These are phyloP conservation scores for Cajanus cajan DNA, from an alignment of 306 rosid species.

Conservation along the genomic window DNA sequence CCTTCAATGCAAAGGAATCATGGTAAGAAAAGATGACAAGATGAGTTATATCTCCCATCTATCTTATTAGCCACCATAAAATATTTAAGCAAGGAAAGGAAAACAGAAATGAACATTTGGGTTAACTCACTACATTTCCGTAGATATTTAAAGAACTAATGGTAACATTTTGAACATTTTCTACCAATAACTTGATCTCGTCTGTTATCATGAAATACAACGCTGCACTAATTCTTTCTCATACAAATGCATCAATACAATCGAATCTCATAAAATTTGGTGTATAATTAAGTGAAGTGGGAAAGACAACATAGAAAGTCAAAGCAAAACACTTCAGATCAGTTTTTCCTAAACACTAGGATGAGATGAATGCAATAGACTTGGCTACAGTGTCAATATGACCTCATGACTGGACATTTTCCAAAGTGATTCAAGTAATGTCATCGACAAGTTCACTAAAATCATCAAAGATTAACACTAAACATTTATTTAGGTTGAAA, in stretches of 20 bases:
- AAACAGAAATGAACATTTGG: neutral
- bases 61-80: slow-evolving; percentile 24
- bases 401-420: neutral
- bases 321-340: slow-evolving; percentile 14
- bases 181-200: neutral
- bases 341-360: neutral
- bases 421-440: neutral
- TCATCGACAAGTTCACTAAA: neutral
- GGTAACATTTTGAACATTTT: neutral
- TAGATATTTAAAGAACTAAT: neutral
- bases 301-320: neutral
- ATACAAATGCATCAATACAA: neutral
- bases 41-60: slow-evolving; percentile 30
- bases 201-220: slow-evolving; percentile 10
- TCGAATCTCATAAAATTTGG: neutral
- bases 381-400: neutral
- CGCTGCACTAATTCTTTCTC: slow-evolving; percentile 6
- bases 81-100: neutral
- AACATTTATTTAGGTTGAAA: neutral
- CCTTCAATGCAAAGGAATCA: slow-evolving; percentile 80
- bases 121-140: neutral
- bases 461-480: neutral
- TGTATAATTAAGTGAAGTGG: neutral
- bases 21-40: slow-evolving; percentile 50
- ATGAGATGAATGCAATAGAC: neutral